Percentiles rank a stretch among this genome's conserved stretches.
Evolutionary conservation across 2,329 filamentous ascomycete species (phyloP).

Genomic region (Tympanopsis confertula): DNA sequence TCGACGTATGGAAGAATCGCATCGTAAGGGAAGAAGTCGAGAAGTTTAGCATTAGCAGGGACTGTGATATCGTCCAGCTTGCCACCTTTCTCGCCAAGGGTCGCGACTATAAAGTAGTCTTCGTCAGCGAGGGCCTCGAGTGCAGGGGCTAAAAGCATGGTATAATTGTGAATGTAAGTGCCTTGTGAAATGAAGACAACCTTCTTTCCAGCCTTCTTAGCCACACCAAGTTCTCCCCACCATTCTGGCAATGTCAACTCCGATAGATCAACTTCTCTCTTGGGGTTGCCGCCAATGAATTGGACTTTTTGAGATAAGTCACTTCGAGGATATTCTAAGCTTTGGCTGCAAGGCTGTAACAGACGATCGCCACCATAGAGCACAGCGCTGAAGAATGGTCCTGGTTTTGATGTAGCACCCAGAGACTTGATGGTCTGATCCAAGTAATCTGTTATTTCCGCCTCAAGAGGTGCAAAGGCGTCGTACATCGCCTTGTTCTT

Average conservation of each 20-base stretch:
- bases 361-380: conserved; percentile 11
- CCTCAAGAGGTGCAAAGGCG: conserved; percentile 1
- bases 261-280: too few relatives aligned
- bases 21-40: conserved; percentile 21
- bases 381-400: conserved; percentile 10
- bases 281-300: not conserved
- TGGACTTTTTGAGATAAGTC: not conserved
- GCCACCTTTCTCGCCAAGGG: too few relatives aligned
- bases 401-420: not conserved
- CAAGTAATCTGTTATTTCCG: conserved; percentile 11
- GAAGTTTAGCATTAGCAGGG: conserved; percentile 14
- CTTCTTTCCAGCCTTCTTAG: not conserved
- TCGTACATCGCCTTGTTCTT: conserved; percentile 15
- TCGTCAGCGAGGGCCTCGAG: conserved; percentile 1
- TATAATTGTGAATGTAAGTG: not conserved
- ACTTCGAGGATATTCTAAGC: not conserved
- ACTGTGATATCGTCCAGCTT: conserved; percentile 5
- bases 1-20: conserved; percentile 17
- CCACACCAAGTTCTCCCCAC: not conserved
- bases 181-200: not conserved
- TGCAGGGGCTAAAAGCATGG: not conserved
- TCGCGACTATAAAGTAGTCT: conserved; percentile 4
- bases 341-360: conserved; percentile 10
- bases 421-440: conserved; percentile 13
- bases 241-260: not conserved